A percentile compares a stretch with the other conserved stretches of the same genome.
Evolutionary conservation across 2,329 filamentous ascomycete species (phyloP).

Genomic region (Pseudogymnoascus sp.): DNA sequence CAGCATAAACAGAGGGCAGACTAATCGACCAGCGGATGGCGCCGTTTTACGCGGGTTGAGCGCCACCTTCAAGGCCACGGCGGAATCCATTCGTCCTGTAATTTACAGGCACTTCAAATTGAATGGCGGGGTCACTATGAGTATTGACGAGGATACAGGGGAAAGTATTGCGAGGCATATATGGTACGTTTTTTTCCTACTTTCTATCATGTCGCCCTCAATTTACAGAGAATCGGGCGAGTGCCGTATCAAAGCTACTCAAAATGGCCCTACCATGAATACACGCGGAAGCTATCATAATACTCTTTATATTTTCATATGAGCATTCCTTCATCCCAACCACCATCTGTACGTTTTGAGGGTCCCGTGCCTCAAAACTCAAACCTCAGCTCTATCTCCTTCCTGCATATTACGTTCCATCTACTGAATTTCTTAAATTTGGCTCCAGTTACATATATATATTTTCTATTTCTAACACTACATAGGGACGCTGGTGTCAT

Average conservation of each 20-base stretch:
- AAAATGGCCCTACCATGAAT: background rate
- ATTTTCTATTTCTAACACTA: slow-evolving; percentile 21
- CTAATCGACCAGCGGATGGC: slow-evolving; percentile 6
- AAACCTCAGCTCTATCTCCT: background rate
- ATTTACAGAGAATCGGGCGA: background rate
- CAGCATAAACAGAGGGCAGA: slow-evolving; percentile 8
- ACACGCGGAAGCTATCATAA: background rate
- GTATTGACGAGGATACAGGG: slow-evolving; percentile 63
- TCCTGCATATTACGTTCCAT: background rate
- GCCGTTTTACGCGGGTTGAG: slow-evolving; percentile 8
- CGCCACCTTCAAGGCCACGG: background rate
- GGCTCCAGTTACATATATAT: slow-evolving; percentile 15
- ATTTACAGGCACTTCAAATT: slow-evolving; percentile 5
- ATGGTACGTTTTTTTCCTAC: slow-evolving; percentile 43
- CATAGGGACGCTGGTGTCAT: slow-evolving; percentile 36
- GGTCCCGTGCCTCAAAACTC: background rate
- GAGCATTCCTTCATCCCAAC: background rate
- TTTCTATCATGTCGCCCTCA: background rate
- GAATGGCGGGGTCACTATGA: slow-evolving; percentile 18
- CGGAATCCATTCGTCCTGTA: background rate
- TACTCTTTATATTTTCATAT: background rate
- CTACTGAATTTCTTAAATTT: background rate
- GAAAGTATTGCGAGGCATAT: slow-evolving; percentile 68
- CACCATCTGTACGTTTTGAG: background rate
- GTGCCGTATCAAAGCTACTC: too few relatives aligned